Conservation (phyloP, 768 basidiomycete genomes). For the Leucosporidium yakuticum region DNA sequence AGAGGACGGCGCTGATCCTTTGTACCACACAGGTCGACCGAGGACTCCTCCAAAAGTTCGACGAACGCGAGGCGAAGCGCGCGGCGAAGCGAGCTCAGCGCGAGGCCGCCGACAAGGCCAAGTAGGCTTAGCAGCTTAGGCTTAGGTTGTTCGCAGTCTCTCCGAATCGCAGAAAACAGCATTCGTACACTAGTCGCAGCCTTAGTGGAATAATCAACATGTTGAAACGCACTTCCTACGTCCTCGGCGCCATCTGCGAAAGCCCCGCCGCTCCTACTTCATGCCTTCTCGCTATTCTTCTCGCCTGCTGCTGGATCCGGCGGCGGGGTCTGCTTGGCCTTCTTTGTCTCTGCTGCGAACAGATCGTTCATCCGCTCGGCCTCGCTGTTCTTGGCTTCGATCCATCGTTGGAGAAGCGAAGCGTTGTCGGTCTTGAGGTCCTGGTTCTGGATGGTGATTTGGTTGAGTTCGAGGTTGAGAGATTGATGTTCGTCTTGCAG, state of each 20-base stretch:
- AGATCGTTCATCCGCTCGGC: constrained; percentile 87
- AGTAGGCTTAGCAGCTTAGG: no score
- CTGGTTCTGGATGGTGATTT: constrained; percentile 79
- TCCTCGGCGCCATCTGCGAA: no score
- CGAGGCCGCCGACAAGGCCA: no score
- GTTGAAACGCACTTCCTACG: no score
- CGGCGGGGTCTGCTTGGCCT: constrained; percentile 5
- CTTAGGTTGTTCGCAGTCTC: no score
- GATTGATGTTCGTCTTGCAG: constrained; percentile 93
- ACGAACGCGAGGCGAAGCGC: neutral
- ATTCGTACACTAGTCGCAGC: no score
- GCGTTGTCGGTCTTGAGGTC: constrained; percentile 89
- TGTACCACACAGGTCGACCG: neutral
- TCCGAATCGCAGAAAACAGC: no score
- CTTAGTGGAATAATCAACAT: no score
- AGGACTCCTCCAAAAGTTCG: neutral
- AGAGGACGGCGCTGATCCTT: neutral
- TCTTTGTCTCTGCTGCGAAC: constrained; percentile 20
- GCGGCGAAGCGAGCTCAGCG: neutral
- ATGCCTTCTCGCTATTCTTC: neutral
- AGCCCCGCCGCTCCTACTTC: no score
- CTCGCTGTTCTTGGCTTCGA: constrained; percentile 85
- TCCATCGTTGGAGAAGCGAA: constrained; percentile 88
- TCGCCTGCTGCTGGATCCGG: neutral
- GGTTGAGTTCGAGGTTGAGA: constrained; percentile 79